phyloP scores from a whole-genome alignment of 371 early-diverging fungal genomes.

The Antonospora locustae region DNA sequence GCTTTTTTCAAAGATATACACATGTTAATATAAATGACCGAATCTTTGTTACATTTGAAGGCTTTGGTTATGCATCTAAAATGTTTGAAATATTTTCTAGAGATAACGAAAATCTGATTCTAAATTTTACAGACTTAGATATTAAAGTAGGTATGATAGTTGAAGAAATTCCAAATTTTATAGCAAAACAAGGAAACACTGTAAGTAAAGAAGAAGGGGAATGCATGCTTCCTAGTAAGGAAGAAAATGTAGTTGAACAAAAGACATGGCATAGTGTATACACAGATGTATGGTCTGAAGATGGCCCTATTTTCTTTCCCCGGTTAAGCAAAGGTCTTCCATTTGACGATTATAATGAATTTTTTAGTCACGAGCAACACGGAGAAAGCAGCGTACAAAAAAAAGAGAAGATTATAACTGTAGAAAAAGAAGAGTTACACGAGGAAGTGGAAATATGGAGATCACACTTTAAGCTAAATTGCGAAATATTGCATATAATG shows the following conservation, averaged over 20 bases:
- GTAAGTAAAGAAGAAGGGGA: neutral
- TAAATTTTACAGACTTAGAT: constrained; percentile 27
- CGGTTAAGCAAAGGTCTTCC: neutral
- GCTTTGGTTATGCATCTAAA: constrained; percentile 27
- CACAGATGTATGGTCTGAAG: neutral
- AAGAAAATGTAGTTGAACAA: neutral
- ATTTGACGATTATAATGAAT: neutral
- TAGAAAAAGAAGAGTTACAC: neutral
- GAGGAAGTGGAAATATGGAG: neutral
- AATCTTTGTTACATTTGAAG: constrained; percentile 40
- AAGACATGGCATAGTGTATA: constrained; percentile 3
- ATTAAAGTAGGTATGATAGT: constrained; percentile 10
- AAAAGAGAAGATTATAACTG: neutral
- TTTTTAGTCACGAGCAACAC: neutral
- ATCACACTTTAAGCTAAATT: neutral
- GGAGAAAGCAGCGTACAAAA: neutral
- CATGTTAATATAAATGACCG: constrained; percentile 20
- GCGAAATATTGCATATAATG: neutral
- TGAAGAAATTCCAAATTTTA: constrained; percentile 7
- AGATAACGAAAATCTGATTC: constrained; percentile 24
- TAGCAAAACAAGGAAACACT: constrained; percentile 4
- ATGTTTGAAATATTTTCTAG: constrained; percentile 34
- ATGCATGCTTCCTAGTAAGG: neutral
- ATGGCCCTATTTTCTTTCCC: neutral
- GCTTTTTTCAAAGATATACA: constrained; percentile 23